Base-by-base conservation (phyloP, 768 basidiomycete genomes). In the Omphalotus guepiniiformis region DNA sequence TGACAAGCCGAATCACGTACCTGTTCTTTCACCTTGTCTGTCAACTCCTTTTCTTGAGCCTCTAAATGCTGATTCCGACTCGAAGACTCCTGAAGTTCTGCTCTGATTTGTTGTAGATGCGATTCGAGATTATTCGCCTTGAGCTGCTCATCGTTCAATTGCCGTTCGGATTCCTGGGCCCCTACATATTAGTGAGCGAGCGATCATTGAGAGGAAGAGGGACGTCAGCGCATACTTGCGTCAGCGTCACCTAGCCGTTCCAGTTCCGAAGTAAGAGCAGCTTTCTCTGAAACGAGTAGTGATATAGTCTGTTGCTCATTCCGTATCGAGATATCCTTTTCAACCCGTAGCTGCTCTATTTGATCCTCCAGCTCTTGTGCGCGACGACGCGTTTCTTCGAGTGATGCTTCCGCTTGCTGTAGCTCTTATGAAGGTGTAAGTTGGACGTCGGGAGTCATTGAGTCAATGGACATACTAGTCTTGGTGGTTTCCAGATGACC, bases 281-380 rank as follows among this genome's bases (percentile, higher is more conserved):
- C 74, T 62, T 87, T 88, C 57, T 88, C 87, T 2, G 80, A 74
- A 16, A 91, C 87, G 12, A 93, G 71, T n/a, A 86, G 61, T 38
- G 83, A 73, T 48, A 93, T 88, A 0, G 85, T 87, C 55, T 82
- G 82, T 50, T 80, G 81, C 54, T 85, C 83, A 55, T 75, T 83
- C 54, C 77, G 72, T 32, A 69, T 59, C 22, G 58, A 50, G 1
- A 54, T 52, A 42, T 70, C 70, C 37, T 63, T 67, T 45, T 73
- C 66, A 8, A 52, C 49, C 41, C 62, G 57, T 25, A 65, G 56
- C 41, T 60, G 58, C 15, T 62, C 53, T 47, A 67, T 57, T 38
- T 59, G 63, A 23, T 59, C 59, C 39, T 66, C 53, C 26, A 71
- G 54, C 29, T 58, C 56, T 50, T 65, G 54, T 16, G 61, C 58